phyloP scores from a whole-genome alignment of 2,329 filamentous ascomycete species.

The Aspergillus sp. region DNA sequence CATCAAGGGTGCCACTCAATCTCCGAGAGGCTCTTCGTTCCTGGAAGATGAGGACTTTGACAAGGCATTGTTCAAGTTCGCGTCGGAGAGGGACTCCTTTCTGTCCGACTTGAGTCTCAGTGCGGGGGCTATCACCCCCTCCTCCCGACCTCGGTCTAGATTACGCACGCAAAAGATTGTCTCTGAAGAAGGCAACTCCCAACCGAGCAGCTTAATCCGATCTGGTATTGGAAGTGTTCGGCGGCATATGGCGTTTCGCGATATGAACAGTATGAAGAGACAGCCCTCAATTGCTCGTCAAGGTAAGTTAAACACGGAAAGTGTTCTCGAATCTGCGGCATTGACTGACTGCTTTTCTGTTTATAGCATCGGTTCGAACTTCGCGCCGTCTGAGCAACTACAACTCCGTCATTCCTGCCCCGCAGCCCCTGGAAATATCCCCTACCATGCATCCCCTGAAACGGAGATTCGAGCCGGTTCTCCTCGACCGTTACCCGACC shows the following conservation, averaged over 20 bases:
- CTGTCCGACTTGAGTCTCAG: conserved; percentile 86
- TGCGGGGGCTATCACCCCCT: conserved; percentile 71
- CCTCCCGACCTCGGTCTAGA: conserved; percentile 64
- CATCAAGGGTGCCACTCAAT: conserved; percentile 43
- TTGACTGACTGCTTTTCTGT: conserved; percentile 12
- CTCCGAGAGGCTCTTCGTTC: conserved; percentile 30
- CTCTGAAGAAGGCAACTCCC: conserved; percentile 59
- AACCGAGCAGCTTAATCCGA: conserved; percentile 43
- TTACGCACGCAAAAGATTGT: conserved; percentile 78
- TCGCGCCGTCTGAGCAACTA: conserved; percentile 91
- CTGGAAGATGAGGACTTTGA: conserved; percentile 85
- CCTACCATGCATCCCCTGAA: conserved; percentile 95
- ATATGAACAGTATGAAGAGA: conserved; percentile 92
- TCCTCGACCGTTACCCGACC: conserved; percentile 89
- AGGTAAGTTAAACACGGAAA: conserved; percentile 49
- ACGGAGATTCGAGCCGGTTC: conserved; percentile 89
- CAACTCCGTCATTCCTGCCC: conserved; percentile 92
- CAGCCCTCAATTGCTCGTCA: conserved; percentile 72
- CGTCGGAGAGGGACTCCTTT: conserved; percentile 89
- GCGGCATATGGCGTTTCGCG: conserved; percentile 84
- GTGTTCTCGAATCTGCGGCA: not conserved
- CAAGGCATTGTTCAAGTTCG: conserved; percentile 86
- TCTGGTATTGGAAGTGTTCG: conserved; percentile 78
- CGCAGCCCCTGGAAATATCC: conserved; percentile 82
- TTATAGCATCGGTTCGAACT: conserved; percentile 65